Evolutionary conservation across 1,284 basidiomycete genomes (phyloP), one percentile per base, ranked within the genome.

Genomic region (Malassezia nana): DNA sequence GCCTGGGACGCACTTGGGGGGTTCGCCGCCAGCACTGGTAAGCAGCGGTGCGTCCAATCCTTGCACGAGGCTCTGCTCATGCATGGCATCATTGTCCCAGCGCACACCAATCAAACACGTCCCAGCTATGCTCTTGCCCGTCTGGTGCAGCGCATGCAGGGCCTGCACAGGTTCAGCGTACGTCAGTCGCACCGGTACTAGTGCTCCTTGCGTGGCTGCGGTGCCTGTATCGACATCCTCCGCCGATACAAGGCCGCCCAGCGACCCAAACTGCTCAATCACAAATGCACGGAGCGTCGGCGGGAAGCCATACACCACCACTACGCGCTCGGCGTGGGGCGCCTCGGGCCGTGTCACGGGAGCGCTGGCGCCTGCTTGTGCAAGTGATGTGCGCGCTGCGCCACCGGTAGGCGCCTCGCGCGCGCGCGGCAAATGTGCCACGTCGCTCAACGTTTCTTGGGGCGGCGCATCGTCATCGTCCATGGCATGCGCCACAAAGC

Each of bases 81-180:
- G 63, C 45, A 67, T 54, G 40, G 63, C 65, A 31, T 65, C 63
- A 35, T 64, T 60, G 29, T 65, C 62, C 65, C 65, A 67, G 18
- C 65, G 58, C 32, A 64, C 65, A 18, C 65, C 64, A 13, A 67
- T 52, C 48, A 67, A 58, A 41, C 62, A 64, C 2, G 62, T 57
- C 9, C 62, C 60, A 7, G 63, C 63, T 9, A 67, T 48, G 4
- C 60, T 44, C 42, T 64, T 58, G 38, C 65, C 65, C 38, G 55
- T 64, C 32, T 62, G 59, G 24, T 58, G 62, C 15, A 67, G 50
- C 7, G 65, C 65, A 7, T 63, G 60, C 40, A 67, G 50, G 13
- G 65, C 65, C 50, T 65, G 65, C 38, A 60, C 59, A 2, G 63
- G 57, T 33, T 58, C 63, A 8, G 25, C 26, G 42, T 61, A 67